Percentiles rank a stretch among this genome's conserved stretches.
These are phyloP conservation scores for Luffa aegyptiaca DNA, from an alignment of 306 rosid species.

Conservation along the genomic window DNA sequence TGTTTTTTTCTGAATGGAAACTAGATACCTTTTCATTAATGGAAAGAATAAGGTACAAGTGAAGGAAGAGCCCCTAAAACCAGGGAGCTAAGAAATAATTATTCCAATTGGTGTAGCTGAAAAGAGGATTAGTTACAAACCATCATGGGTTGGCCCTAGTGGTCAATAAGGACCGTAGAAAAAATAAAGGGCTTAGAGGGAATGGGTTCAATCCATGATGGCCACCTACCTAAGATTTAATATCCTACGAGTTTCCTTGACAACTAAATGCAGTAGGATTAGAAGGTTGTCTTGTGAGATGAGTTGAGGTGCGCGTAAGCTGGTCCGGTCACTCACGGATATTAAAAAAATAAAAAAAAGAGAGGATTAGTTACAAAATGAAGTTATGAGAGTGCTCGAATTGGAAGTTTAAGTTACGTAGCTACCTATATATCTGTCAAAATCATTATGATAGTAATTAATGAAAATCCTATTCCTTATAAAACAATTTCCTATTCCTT, in stretches of 20 bases:
- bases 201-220: too few relatives aligned
- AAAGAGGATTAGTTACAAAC: background rate
- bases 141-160: too few relatives aligned
- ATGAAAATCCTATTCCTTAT: background rate
- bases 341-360: too few relatives aligned
- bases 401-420: background rate
- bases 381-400: background rate
- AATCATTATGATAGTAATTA: background rate
- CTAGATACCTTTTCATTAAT: background rate
- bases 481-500: background rate
- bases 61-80: background rate
- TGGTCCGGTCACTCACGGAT: too few relatives aligned
- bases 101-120: background rate
- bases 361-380: background rate
- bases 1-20: background rate
- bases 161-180: too few relatives aligned
- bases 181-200: too few relatives aligned
- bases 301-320: too few relatives aligned
- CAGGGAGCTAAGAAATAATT: background rate
- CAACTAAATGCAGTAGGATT: too few relatives aligned
- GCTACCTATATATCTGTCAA: background rate
- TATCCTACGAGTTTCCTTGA: too few relatives aligned
- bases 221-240: too few relatives aligned
- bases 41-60: background rate
- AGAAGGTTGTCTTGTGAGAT: too few relatives aligned